phyloP scores from a whole-genome alignment of 1,139 yeast genomes.

The Pichia sp. region DNA sequence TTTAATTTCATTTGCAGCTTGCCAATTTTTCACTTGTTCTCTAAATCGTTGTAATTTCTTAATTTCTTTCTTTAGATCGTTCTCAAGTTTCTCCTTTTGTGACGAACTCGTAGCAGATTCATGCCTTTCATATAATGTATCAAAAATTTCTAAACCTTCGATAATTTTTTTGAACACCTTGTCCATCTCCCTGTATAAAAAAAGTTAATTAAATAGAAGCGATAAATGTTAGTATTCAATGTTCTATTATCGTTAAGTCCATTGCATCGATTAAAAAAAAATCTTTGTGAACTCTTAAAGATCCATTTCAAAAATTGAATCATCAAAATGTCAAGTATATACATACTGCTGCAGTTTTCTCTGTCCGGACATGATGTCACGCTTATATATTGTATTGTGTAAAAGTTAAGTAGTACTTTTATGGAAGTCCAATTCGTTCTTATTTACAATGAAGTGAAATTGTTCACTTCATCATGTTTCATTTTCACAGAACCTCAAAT shows the following conservation, averaged over 20 bases:
- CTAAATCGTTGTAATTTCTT: conserved; percentile 66
- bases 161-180: conserved; percentile 70
- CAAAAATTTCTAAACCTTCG: conserved; percentile 66
- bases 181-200: conserved; percentile 50
- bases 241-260: neutral
- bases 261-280: neutral
- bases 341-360: conserved; percentile 33
- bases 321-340: neutral
- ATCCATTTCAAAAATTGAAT: neutral
- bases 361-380: conserved; percentile 26
- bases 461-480: neutral
- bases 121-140: conserved; percentile 64
- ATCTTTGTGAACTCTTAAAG: neutral
- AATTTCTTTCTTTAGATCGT: conserved; percentile 68
- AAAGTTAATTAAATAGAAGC: neutral
- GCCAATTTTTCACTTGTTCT: conserved; percentile 76
- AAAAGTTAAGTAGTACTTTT: neutral
- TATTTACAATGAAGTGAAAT: neutral
- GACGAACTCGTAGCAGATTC: conserved; percentile 52
- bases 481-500: neutral
- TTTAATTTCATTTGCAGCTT: conserved; percentile 62
- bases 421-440: neutral
- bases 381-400: neutral
- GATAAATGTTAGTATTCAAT: conserved; percentile 15
- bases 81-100: conserved; percentile 68